These are phyloP conservation scores for Pichia eremophila DNA, from an alignment of 805 yeast species.

Conservation along the genomic window DNA sequence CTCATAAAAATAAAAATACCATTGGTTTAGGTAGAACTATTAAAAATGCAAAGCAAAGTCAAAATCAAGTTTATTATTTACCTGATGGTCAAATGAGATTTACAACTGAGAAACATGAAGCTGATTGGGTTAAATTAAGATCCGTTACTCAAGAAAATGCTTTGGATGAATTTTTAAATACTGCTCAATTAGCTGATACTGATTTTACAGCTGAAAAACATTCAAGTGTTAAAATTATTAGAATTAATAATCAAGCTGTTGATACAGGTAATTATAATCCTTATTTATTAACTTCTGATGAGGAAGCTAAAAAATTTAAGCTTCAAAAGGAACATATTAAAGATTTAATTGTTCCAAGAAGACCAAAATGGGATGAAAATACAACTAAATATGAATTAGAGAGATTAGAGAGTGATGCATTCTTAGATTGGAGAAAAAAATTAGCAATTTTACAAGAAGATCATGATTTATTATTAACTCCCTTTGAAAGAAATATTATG, in stretches of 20 bases:
- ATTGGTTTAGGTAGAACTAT: conserved; percentile 83
- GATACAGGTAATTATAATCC: conserved; percentile 45
- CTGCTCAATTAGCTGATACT: conserved; percentile 93
- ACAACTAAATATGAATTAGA: conserved; percentile 74
- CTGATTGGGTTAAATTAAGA: conserved; percentile 80
- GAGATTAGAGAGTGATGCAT: conserved; percentile 80
- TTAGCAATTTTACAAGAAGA: conserved; percentile 78
- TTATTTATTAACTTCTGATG: conserved; percentile 55
- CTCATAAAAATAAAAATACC: conserved; percentile 70
- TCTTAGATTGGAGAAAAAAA: conserved; percentile 88
- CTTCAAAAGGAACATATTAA: conserved; percentile 60
- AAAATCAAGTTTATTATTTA: conserved; percentile 57
- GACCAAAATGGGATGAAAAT: conserved; percentile 75
- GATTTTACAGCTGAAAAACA: conserved; percentile 91
- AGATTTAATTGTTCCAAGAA: conserved; percentile 77
- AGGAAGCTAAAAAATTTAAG: conserved; percentile 49
- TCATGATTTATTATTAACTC: conserved; percentile 81
- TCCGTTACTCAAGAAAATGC: conserved; percentile 94
- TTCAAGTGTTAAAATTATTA: conserved; percentile 74
- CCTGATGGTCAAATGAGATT: conserved; percentile 88
- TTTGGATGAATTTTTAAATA: conserved; percentile 85
- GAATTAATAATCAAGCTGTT: conserved; percentile 65
- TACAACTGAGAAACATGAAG: conserved; percentile 78
- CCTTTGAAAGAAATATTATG: conserved; percentile 93
- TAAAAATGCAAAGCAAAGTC: conserved; percentile 60